Percentiles rank a stretch among this genome's conserved stretches.
Evolutionary conservation across 1,284 basidiomycete species (phyloP).

Genomic region (Moesziomyces aphidis): DNA sequence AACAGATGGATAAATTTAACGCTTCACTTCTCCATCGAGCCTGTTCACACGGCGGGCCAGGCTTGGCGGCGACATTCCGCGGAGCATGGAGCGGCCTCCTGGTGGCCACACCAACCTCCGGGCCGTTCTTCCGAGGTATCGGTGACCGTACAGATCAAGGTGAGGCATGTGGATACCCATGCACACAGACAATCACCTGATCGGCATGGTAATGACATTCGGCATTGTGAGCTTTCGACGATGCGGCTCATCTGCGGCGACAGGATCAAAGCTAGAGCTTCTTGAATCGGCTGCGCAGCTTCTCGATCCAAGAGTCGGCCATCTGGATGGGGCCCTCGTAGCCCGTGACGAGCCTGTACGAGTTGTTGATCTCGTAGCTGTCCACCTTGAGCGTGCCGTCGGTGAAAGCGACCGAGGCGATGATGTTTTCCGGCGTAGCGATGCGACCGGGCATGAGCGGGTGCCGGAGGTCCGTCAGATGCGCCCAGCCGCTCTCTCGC

Average conservation of each 20-base stretch:
- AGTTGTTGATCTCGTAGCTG: constrained; percentile 61
- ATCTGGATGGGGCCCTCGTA: constrained; percentile 61
- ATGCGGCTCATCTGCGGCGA: neutral
- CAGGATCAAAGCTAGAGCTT: constrained; percentile 15
- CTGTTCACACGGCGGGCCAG: no score
- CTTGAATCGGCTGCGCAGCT: constrained; percentile 30
- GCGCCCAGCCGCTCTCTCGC: constrained; percentile 62
- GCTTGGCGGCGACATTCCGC: no score
- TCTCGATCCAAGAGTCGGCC: constrained; percentile 41
- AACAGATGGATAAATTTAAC: no score
- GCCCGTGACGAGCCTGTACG: constrained; percentile 58
- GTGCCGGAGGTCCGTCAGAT: constrained; percentile 58
- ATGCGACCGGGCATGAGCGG: constrained; percentile 63
- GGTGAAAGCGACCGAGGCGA: constrained; percentile 60
- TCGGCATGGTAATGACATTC: neutral
- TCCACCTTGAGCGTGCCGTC: constrained; percentile 51
- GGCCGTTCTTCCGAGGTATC: no score
- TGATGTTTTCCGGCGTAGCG: constrained; percentile 62
- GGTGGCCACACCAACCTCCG: no score
- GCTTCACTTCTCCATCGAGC: no score
- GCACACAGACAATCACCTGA: no score
- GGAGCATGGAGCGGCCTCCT: no score
- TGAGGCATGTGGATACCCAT: no score
- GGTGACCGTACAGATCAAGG: no score
- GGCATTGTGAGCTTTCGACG: neutral